Percentiles rank a stretch among this genome's conserved stretches.
These are phyloP conservation scores for Neurospora sp. DNA, from an alignment of 495 filamentous ascomycete genomes.

Conservation along the genomic window DNA sequence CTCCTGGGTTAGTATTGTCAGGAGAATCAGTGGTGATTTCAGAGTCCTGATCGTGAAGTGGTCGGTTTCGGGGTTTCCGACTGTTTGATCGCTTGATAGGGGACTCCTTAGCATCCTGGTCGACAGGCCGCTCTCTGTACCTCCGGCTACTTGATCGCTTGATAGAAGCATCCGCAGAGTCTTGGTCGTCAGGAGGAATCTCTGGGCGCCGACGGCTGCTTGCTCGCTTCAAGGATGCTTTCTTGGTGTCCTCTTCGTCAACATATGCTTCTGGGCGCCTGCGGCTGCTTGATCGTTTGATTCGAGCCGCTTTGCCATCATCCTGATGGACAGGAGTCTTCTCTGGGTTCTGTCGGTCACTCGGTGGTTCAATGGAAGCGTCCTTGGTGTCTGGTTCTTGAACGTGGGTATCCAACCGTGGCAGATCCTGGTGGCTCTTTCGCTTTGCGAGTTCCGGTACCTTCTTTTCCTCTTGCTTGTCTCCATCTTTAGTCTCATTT, in stretches of 20 bases:
- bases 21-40: neutral
- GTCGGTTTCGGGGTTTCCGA: neutral
- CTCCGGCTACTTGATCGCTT: neutral
- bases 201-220: neutral
- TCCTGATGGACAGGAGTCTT: slow-evolving; percentile 15
- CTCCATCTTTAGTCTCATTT: slow-evolving; percentile 4
- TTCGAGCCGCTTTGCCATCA: neutral
- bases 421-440: slow-evolving; percentile 28
- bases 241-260: neutral
- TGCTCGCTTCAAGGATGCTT: neutral
- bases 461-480: slow-evolving; percentile 11
- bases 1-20: slow-evolving; percentile 3
- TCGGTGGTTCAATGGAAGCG: slow-evolving; percentile 7
- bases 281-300: slow-evolving; percentile 3
- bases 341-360: slow-evolving; percentile 14
- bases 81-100: neutral
- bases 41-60: neutral
- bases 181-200: neutral
- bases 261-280: neutral
- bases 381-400: slow-evolving; percentile 1
- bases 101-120: neutral
- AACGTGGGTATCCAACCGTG: slow-evolving; percentile 22
- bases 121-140: neutral
- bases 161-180: neutral
- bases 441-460: slow-evolving; percentile 19